Percentiles rank a stretch among this genome's conserved stretches.
Evolutionary conservation across 345 rosid species (phyloP).

Genomic region (sweet orange (Citrus sinensis)): DVS_A1.0 CM039166.1:13078001-13078500

Average conservation of each 20-base stretch:
- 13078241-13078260: slow-evolving; percentile 33
- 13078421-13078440: slow-evolving; percentile 33
- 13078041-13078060: slow-evolving; percentile 57
- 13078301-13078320: slow-evolving; percentile 31
- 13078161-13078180: slow-evolving; percentile 63
- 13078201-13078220: slow-evolving; percentile 39
- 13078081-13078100: slow-evolving; percentile 75
- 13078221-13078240: slow-evolving; percentile 49
- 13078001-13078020: slow-evolving; percentile 69
- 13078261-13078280: slow-evolving; percentile 7
- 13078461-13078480: slow-evolving; percentile 25
- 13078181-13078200: slow-evolving; percentile 47
- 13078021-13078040: slow-evolving; percentile 47
- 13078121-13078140: slow-evolving; percentile 59
- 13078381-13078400: slow-evolving; percentile 60
- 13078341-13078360: slow-evolving; percentile 27
- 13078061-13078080: slow-evolving; percentile 63
- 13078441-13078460: slow-evolving; percentile 18
- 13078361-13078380: slow-evolving; percentile 51
- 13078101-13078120: slow-evolving; percentile 68
- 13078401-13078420: slow-evolving; percentile 44
- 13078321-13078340: slow-evolving; percentile 55
- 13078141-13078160: slow-evolving; percentile 54
- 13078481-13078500: slow-evolving; percentile 49
- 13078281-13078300: slow-evolving; percentile 10